Evolutionary conservation across 192 early-diverging fungal species (phyloP).

Genomic region (Haplosporangium gracile): DNA sequence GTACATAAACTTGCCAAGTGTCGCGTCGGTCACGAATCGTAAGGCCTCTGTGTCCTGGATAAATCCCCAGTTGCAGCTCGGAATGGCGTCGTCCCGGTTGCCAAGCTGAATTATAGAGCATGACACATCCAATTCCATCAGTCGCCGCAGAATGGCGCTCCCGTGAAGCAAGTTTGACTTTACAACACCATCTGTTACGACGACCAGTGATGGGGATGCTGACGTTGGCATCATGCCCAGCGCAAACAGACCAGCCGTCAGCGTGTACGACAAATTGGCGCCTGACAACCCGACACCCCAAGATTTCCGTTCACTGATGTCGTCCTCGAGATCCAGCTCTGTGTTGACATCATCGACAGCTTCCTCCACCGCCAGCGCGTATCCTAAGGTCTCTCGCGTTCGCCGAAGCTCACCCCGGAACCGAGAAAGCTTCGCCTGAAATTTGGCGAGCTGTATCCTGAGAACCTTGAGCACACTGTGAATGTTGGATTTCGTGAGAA

Average conservation of each 20-base stretch:
- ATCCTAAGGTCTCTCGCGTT: slow-evolving; percentile 58
- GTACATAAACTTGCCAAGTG: slow-evolving; percentile 78
- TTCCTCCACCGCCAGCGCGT: slow-evolving; percentile 60
- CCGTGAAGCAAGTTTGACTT: slow-evolving; percentile 77
- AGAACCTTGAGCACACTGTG: slow-evolving; percentile 54
- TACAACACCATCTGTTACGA: slow-evolving; percentile 82
- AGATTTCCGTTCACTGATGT: slow-evolving; percentile 55
- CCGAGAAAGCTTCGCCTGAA: slow-evolving; percentile 57
- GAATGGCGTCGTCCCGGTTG: slow-evolving; percentile 68
- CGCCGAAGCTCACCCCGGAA: slow-evolving; percentile 60
- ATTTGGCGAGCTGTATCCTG: slow-evolving; percentile 53
- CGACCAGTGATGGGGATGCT: slow-evolving; percentile 65
- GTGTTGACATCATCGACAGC: slow-evolving; percentile 44
- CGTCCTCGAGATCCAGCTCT: slow-evolving; percentile 52
- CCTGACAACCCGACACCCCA: slow-evolving; percentile 72
- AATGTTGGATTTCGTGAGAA: slow-evolving; percentile 56
- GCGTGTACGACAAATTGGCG: slow-evolving; percentile 66
- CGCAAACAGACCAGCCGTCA: slow-evolving; percentile 70
- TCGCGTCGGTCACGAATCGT: slow-evolving; percentile 74
- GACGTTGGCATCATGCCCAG: slow-evolving; percentile 57
- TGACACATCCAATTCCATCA: slow-evolving; percentile 72
- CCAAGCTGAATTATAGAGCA: slow-evolving; percentile 85
- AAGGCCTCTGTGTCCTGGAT: slow-evolving; percentile 83
- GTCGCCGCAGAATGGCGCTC: slow-evolving; percentile 68
- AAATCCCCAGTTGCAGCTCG: slow-evolving; percentile 81